phyloP scores from a whole-genome alignment of 768 basidiomycete genomes.

The Royoungia palumana region DNA sequence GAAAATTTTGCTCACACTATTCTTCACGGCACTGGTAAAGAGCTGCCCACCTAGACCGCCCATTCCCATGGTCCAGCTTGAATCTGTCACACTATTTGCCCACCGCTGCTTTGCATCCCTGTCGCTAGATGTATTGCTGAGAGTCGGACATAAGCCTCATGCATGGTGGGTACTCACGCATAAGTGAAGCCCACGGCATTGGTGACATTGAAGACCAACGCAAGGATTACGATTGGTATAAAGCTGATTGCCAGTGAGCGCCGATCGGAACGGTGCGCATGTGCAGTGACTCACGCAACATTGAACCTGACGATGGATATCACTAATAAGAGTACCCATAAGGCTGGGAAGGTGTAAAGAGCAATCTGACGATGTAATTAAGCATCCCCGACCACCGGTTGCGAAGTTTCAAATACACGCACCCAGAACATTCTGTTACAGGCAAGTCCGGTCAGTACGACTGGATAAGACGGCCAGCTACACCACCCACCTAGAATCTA shows the following conservation, averaged over 20 bases:
- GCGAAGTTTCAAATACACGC: constrained; percentile 23
- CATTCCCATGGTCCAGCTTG: constrained; percentile 67
- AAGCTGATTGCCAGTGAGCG: constrained; percentile 51
- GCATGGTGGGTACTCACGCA: constrained; percentile 52
- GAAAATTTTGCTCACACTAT: constrained; percentile 75
- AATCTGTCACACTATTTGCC: constrained; percentile 73
- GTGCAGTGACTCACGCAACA: constrained; percentile 60
- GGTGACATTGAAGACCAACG: constrained; percentile 92
- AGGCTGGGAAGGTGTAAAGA: constrained; percentile 81
- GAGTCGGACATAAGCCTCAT: constrained; percentile 6
- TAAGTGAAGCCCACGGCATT: constrained; percentile 98
- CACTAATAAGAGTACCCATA: constrained; percentile 85
- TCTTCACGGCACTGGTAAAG: constrained; percentile 77
- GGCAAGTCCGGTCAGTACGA: constrained; percentile 6
- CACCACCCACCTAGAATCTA: constrained; percentile 73
- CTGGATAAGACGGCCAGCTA: constrained; percentile 3
- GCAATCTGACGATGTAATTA: constrained; percentile 56
- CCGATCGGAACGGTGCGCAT: constrained; percentile 2
- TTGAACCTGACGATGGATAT: constrained; percentile 88
- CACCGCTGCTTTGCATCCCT: constrained; percentile 91
- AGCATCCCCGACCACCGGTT: constrained; percentile 12
- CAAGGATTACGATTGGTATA: constrained; percentile 90
- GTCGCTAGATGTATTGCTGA: constrained; percentile 47
- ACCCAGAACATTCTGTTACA: constrained; percentile 88
- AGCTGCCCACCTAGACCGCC: constrained; percentile 86